A percentile compares a stretch with the other conserved stretches of the same genome.
phyloP scores from a whole-genome alignment of 148 eudicot genomes.

The Heliamphora exappendiculata region DNA sequence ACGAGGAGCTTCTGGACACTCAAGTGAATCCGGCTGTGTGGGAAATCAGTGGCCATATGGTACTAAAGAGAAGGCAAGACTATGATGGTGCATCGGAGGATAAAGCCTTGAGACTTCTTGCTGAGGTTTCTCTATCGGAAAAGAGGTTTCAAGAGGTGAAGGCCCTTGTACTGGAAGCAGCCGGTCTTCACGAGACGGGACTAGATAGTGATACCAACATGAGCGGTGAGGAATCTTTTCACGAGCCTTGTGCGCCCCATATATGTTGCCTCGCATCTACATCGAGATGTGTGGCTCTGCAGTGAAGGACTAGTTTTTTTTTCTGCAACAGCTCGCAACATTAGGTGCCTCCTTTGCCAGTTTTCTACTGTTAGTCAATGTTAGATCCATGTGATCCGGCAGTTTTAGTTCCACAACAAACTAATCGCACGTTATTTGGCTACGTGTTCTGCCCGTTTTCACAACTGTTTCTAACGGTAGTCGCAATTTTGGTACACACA shows the following conservation, averaged over 20 bases:
- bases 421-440: background rate
- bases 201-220: constrained; percentile 9
- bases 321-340: background rate
- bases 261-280: constrained; percentile 3
- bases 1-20: constrained; percentile 56
- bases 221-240: constrained; percentile 9
- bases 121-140: constrained; percentile 68
- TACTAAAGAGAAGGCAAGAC: constrained; percentile 61
- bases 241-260: constrained; percentile 6
- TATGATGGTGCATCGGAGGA: constrained; percentile 62
- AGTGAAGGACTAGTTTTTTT: background rate
- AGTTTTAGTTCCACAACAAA: background rate
- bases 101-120: constrained; percentile 64
- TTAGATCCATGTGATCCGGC: background rate
- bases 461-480: too few relatives aligned
- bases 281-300: constrained; percentile 23
- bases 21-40: constrained; percentile 88
- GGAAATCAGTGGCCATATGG: constrained; percentile 87
- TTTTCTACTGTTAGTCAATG: background rate
- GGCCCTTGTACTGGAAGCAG: constrained; percentile 41
- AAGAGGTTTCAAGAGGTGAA: constrained; percentile 57
- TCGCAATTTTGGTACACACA: too few relatives aligned
- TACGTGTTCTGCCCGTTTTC: too few relatives aligned
- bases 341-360: background rate
- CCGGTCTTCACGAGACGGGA: constrained; percentile 21